Percentiles rank a stretch among this genome's conserved stretches.
These are phyloP conservation scores for Lotus japonicus DNA, from an alignment of 306 rosid genomes.

Conservation along the genomic window DNA sequence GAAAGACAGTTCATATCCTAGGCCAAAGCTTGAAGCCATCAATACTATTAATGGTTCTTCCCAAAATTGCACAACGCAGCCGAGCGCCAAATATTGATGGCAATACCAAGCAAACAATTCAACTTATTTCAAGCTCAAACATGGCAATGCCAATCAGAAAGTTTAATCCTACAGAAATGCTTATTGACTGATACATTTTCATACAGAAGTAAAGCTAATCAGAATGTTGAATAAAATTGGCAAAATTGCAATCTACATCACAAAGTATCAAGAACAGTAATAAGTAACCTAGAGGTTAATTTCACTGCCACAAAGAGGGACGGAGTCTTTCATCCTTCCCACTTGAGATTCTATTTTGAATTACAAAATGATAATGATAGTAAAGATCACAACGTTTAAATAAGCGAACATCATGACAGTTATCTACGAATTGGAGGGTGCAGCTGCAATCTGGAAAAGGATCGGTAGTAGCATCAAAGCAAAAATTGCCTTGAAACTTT, in stretches of 20 bases:
- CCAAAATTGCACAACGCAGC: neutral
- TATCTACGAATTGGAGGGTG: conserved; percentile 3
- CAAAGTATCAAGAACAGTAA: neutral
- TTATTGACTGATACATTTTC: neutral
- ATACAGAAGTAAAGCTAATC: neutral
- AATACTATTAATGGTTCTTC: neutral
- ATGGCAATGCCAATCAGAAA: neutral
- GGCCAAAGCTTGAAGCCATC: neutral
- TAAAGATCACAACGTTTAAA: neutral
- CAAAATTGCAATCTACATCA: conserved; percentile 4
- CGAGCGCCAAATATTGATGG: neutral
- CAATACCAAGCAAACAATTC: neutral
- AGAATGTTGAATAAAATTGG: neutral
- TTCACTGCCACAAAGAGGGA: neutral
- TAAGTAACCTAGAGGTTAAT: neutral
- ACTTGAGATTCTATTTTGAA: conserved; percentile 2
- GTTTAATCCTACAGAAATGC: neutral
- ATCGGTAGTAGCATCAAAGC: neutral
- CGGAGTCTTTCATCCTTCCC: neutral
- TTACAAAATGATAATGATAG: neutral
- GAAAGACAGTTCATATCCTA: too few relatives aligned
- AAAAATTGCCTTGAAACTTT: conserved; percentile 6
- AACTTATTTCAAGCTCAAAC: neutral
- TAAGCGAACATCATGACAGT: conserved; percentile 10
- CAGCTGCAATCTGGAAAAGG: conserved; percentile 11